Evolutionary conservation across 805 yeast species (phyloP).

Genomic region (Zygosaccharomyces rouxii): DNA sequence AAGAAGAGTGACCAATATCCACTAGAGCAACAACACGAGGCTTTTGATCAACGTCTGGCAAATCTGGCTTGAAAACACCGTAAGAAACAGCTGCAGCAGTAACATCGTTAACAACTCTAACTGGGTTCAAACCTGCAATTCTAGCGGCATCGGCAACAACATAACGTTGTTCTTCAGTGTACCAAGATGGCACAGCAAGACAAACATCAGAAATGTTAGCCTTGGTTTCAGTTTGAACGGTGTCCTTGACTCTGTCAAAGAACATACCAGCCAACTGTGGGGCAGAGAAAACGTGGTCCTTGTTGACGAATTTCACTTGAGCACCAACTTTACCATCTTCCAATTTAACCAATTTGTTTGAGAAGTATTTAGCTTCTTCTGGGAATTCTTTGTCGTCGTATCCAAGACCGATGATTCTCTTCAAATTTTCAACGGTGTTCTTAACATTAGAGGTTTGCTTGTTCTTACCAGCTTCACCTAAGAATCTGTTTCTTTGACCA

Average conservation of each 20-base stretch:
- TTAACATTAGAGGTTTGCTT: conserved; percentile 95
- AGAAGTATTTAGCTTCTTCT: conserved; percentile 67
- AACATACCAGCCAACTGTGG: conserved; percentile 94
- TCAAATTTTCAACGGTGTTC: conserved; percentile 92
- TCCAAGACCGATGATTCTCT: conserved; percentile 83
- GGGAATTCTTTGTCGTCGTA: conserved; percentile 63
- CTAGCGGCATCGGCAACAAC: conserved; percentile 92
- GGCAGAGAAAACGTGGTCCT: conserved; percentile 72
- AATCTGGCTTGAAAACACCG: conserved; percentile 96
- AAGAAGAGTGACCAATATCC: conserved; percentile 96
- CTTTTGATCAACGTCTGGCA: conserved; percentile 78
- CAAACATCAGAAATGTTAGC: conserved; percentile 76
- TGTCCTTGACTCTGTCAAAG: conserved; percentile 82
- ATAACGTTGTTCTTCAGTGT: conserved; percentile 93
- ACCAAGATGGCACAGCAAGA: conserved; percentile 96
- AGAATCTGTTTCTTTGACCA: conserved; percentile 79
- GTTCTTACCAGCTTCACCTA: conserved; percentile 94
- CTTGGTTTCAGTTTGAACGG: conserved; percentile 77
- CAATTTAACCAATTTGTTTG: conserved; percentile 65
- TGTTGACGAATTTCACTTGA: conserved; percentile 79
- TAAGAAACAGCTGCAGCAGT: conserved; percentile 99
- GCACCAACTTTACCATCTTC: conserved; percentile 75
- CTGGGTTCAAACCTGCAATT: conserved; percentile 97
- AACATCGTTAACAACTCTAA: conserved; percentile 93
- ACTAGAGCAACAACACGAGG: conserved; percentile 87